Conservation (phyloP, 768 basidiomycete species). For the Podaxis carcinomalis region DNA sequence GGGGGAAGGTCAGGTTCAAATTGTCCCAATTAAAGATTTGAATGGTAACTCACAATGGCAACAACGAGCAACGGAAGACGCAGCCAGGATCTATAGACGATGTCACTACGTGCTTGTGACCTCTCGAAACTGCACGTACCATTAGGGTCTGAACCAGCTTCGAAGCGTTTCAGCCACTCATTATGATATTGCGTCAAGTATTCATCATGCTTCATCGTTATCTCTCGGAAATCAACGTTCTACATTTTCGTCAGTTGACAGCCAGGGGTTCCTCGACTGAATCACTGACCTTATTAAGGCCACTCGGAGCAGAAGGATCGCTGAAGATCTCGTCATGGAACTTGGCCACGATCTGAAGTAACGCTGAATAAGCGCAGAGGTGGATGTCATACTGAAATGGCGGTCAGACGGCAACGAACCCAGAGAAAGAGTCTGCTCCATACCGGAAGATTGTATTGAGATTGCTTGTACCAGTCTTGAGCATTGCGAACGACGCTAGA, state of each 20-base stretch:
- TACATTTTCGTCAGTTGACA: constrained; percentile 20
- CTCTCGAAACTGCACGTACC: constrained; percentile 30
- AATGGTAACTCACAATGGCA: constrained; percentile 65
- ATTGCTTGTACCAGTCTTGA: constrained; percentile 72
- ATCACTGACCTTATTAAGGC: constrained; percentile 58
- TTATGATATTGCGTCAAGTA: constrained; percentile 53
- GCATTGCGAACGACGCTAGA: constrained; percentile 64
- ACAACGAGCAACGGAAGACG: constrained; percentile 57
- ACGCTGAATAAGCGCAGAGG: constrained; percentile 65
- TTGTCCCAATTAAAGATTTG: not conserved
- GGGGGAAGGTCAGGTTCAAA: constrained; percentile 1
- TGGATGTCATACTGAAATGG: constrained; percentile 66
- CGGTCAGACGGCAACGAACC: constrained; percentile 1
- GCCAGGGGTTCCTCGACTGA: not conserved
- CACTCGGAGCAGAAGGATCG: constrained; percentile 60
- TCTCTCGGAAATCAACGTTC: constrained; percentile 63
- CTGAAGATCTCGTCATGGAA: constrained; percentile 80
- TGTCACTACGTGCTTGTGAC: not conserved
- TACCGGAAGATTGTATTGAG: constrained; percentile 56
- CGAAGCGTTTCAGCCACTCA: constrained; percentile 63
- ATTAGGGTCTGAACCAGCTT: constrained; percentile 52
- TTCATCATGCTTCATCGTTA: constrained; percentile 58
- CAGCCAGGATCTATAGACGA: constrained; percentile 45
- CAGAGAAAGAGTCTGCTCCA: constrained; percentile 11
- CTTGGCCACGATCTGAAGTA: constrained; percentile 64